Base-by-base conservation (phyloP, 2,329 filamentous ascomycete genomes). In the Neonectria neomacrospora region DNA sequence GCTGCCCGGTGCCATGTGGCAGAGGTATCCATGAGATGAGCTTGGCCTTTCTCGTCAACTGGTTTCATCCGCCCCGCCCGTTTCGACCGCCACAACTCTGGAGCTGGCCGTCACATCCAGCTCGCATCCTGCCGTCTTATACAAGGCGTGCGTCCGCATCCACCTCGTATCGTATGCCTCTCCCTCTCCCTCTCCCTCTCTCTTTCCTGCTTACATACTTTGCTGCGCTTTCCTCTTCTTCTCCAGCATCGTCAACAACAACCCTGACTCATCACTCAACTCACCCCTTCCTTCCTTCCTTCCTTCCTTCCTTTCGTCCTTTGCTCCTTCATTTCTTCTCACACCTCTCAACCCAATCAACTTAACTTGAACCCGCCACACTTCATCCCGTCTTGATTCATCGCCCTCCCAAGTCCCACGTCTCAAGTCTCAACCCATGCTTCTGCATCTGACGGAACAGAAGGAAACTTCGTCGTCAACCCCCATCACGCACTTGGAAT, bases 51-150 rank as follows among this genome's bases (percentile, higher is more conserved):
- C 73, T 77, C 74, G 76, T 77, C 76, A 78, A 74, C 73, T 78
- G 75, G 78, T 79, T 78, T 75, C 76, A 75, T 78, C 74, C 74
- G 74, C 78, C 80, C 80, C 78, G 77, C 79, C 77, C 74, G 64
- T 72, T 73, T 77, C 75, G 74, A 73, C 75, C 73, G 71, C 73
- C 75, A 73, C 75, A 72, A 68, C 74, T 75, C 75, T 80, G 76
- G 73, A 79, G 79, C 80, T 82, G 79, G 80, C 77, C 80, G 79
- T 76, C 79, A 81, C 77, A 74, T 79, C 81, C 79, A 82, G 80
- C 80, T 81, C 76, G 70, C 66, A 51, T 60, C 55, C 61, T 52
- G 60, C 61, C 59, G 65, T 64, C 65, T 71, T 69, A 70, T 69
- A 72, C 66, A 69, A 69, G 67, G 65, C 61, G 61, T 67, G 64